Evolutionary conservation across 441 rosid genomes (phyloP), one percentile per base, ranked within the genome.

Genomic region (Biscutella laevigata): DNA sequence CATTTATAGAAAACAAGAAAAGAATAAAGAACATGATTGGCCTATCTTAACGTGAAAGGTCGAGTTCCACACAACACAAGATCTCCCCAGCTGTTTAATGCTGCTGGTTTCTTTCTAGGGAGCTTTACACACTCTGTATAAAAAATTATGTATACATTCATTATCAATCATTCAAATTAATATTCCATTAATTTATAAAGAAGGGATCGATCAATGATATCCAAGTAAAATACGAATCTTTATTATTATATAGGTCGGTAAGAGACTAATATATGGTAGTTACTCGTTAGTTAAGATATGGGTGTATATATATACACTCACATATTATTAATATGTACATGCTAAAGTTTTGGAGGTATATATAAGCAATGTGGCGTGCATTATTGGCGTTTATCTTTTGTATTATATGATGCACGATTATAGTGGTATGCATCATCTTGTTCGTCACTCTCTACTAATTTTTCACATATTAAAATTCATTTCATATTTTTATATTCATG

Each of bases 371-470:
- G 69, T 51, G 59, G 70, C 40, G 20, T 66, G 71, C 71, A 66
- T 66, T 59, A 59, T 53, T 66, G 57, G 51, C 47, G 8, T 58
- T 47, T 65, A 28, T 43, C 47, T 11, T 57, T 57, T 19, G 10
- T 57, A 39, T 14, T 30, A 21, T 65, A 46, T 16, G 61, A 59
- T 44, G 66, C 66, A 59, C 65, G 70, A 65, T 51, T 36, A 51
- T 58, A 51, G 55, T 59, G 66, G 71, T 59, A 38, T 66, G 45
- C 71, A 59, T 66, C 71, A 66, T 59, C 66, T 38, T 26, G 45
- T 45, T 59, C 70, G 65, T 66, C 70, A 66, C 60, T 43, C 66
- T 66, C 56, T 33, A n/a, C 28, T 30, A 17, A 44, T 4, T 32
- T 46, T 44, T 59, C 35, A 36, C 45, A 41, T 33, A 13, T 36